These are phyloP conservation scores for Fallopia convolvulus DNA, from an alignment of 148 eudicot species.

Conservation along the genomic window DNA sequence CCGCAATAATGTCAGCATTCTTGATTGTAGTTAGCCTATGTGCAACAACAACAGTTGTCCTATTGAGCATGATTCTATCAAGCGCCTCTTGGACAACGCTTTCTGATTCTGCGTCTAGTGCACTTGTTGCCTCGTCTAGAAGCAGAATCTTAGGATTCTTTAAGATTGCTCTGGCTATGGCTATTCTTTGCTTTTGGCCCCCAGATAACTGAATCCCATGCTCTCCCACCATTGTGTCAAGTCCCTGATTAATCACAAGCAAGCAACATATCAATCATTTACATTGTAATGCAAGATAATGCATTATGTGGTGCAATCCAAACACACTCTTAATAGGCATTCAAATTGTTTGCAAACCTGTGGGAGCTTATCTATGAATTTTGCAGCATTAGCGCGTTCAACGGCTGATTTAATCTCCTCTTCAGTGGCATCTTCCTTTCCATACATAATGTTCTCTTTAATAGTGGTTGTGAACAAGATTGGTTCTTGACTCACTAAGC, in stretches of 20 bases:
- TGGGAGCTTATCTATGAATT: conserved; percentile 29
- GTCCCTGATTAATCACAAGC: conserved; percentile 10
- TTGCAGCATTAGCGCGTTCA: conserved; percentile 30
- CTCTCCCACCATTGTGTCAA: conserved; percentile 19
- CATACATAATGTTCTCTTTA: conserved; percentile 28
- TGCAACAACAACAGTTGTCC: conserved; percentile 20
- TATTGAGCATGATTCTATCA: conserved; percentile 12
- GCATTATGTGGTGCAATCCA: background rate
- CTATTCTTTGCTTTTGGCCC: conserved; percentile 21
- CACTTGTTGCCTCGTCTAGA: conserved; percentile 18
- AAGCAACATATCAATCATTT: background rate
- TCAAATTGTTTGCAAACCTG: conserved; percentile 12
- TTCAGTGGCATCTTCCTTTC: conserved; percentile 25
- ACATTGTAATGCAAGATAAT: background rate
- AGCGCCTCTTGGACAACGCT: conserved; percentile 17
- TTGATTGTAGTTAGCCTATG: conserved; percentile 16
- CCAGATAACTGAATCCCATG: conserved; percentile 20
- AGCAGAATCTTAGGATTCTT: conserved; percentile 18
- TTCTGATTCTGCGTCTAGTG: conserved; percentile 18
- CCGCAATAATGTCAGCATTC: conserved; percentile 18
- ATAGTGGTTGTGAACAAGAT: conserved; percentile 26
- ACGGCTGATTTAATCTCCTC: conserved; percentile 25
- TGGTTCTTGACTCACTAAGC: conserved; percentile 36
- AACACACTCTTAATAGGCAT: background rate
- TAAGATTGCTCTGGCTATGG: conserved; percentile 18